These are phyloP conservation scores for Boletus tomentosulus DNA, from an alignment of 768 basidiomycete species.

Conservation along the genomic window DNA sequence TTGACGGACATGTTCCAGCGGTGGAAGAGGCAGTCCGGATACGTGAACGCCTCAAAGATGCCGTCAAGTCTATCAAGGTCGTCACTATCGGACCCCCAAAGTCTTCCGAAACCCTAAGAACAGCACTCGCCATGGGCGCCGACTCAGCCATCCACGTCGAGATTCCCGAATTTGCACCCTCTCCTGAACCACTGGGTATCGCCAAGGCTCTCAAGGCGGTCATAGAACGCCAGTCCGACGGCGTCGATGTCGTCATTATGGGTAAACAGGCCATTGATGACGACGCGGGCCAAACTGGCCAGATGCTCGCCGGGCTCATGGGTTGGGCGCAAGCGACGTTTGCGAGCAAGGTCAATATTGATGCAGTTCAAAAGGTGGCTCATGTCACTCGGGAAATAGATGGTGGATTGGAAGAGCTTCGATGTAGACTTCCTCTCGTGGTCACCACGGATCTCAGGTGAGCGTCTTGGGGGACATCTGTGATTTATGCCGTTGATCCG, in stretches of 20 bases:
- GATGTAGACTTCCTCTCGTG: slow-evolving; percentile 74
- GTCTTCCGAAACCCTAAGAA: slow-evolving; percentile 83
- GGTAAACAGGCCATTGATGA: slow-evolving; percentile 99
- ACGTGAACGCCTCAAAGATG: slow-evolving; percentile 76
- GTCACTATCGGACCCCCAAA: slow-evolving; percentile 95
- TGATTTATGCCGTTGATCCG: neutral
- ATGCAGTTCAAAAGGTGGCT: slow-evolving; percentile 57
- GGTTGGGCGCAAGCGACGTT: slow-evolving; percentile 95
- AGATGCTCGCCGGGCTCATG: slow-evolving; percentile 93
- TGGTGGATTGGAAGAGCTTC: slow-evolving; percentile 84
- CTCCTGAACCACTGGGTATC: slow-evolving; percentile 87
- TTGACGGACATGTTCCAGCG: slow-evolving; percentile 43
- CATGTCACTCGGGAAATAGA: slow-evolving; percentile 88
- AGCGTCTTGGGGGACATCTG: slow-evolving; percentile 25
- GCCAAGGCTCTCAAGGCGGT: slow-evolving; percentile 80
- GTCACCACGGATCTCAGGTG: slow-evolving; percentile 92
- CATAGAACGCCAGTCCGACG: slow-evolving; percentile 57
- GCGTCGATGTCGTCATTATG: slow-evolving; percentile 85
- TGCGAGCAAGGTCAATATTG: slow-evolving; percentile 81
- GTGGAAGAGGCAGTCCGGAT: slow-evolving; percentile 96
- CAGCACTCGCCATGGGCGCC: slow-evolving; percentile 97
- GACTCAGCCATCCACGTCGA: slow-evolving; percentile 92
- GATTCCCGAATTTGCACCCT: slow-evolving; percentile 62
- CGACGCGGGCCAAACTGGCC: slow-evolving; percentile 92
- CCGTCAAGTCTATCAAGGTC: slow-evolving; percentile 82